A percentile compares a stretch with the other conserved stretches of the same genome.
Evolutionary conservation across 257 asterid species (phyloP).

Genomic region (Agastache rugosa): DNA sequence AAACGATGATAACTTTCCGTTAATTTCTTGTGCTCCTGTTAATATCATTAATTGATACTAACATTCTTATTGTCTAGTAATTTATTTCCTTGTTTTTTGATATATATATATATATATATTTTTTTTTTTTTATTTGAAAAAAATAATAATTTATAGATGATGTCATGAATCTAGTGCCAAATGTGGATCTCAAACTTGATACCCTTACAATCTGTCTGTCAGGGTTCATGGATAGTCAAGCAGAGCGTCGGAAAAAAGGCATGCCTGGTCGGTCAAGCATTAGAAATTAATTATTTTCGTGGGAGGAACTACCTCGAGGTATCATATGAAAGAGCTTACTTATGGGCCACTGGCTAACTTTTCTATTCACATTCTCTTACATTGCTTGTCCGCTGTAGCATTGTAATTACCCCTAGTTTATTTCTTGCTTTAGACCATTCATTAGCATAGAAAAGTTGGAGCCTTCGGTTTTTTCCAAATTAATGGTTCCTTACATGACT

Average conservation of each 20-base stretch:
- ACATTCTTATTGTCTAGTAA: background rate
- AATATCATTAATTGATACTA: background rate
- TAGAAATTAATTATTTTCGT: constrained; percentile 72
- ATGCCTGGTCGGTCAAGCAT: constrained; percentile 87
- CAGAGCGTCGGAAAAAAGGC: constrained; percentile 97
- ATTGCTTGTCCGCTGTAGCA: background rate
- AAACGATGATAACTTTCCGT: constrained; percentile 21
- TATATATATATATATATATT: too few species aligned
- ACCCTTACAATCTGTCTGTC: constrained; percentile 28
- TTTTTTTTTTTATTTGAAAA: constrained; percentile 18
- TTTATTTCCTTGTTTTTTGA: constrained; percentile 8
- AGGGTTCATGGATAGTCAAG: constrained; percentile 99
- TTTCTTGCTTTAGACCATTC: constrained; percentile 6
- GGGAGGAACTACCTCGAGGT: constrained; percentile 96
- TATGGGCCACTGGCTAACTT: constrained; percentile 11
- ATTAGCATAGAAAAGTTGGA: background rate
- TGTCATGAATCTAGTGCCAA: constrained; percentile 10
- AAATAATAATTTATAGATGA: background rate
- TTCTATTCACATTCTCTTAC: constrained; percentile 22
- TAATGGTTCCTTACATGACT: too few species aligned
- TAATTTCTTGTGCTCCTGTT: background rate
- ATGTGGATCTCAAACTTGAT: constrained; percentile 33
- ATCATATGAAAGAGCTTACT: constrained; percentile 30
- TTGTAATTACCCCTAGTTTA: background rate
- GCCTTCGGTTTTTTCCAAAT: background rate